Evolutionary conservation across 768 basidiomycete species (phyloP), one percentile per base, ranked within the genome.

Genomic region (Saitozyma podzolica): DNA sequence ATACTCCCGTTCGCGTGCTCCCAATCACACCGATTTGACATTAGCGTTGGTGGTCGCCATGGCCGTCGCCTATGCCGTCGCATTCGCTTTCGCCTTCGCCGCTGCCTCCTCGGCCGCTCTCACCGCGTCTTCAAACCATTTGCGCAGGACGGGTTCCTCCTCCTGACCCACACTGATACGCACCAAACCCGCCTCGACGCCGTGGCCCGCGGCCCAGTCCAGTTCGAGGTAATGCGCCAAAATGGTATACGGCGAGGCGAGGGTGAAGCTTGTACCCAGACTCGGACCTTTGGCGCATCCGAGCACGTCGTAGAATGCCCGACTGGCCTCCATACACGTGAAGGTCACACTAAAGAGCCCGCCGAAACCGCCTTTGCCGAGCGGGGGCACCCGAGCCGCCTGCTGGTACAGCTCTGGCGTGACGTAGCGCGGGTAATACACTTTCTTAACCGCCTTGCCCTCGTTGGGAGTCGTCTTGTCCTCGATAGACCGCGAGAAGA

Each of bases 91-190:
- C 45, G 29, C 52, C 29, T n/a, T 56, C 45, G 37, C 50, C 19
- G 59, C 64, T 17, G 79, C 80, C 58, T 74, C 75, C 75, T 94
- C 89, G 3, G 92, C 92, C n/a, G 87, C 88, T 50, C 81, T 82
- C 61, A 96, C 66, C 40, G 93, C 92, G 10, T 62, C 73, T 55
- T 81, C 82, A 65, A 96, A 90, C 65, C 83, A 84, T 5, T 76
- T 76, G 50, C 88, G 76, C 54, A 97, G 78, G 45, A 72, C 76
- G 48, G 82, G 83, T 20, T 76, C 80, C 9, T 90, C 86, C 80
- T 98, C 95, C 84, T 92, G 83, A 8, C 95, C 95, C n/a, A 96
- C 87, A 66, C 89, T 92, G 40, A 98, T 85, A 62, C 95, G 83
- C 9, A 99, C 90, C 50, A 99, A 80, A 5, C 86, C 87, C 57